phyloP scores from a whole-genome alignment of 2,329 filamentous ascomycete species.

The Claviceps sp. region DNA sequence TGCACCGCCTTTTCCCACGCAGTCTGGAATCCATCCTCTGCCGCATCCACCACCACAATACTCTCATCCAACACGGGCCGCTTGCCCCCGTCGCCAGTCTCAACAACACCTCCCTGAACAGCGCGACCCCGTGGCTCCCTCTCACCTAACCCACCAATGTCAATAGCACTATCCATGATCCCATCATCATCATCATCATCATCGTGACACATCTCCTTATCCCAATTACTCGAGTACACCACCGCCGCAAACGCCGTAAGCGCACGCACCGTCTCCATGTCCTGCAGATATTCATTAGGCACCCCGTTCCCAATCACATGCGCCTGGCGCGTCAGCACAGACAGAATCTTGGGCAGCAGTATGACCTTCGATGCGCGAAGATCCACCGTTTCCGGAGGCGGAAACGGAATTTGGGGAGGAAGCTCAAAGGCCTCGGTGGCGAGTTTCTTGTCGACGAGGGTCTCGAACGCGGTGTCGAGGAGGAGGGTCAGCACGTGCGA shows the following conservation, averaged over 20 bases:
- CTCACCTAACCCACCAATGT: slow-evolving; percentile 15
- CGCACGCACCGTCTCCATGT: slow-evolving; percentile 64
- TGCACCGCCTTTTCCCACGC: slow-evolving; percentile 53
- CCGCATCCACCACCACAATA: slow-evolving; percentile 37
- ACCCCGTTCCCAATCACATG: slow-evolving; percentile 74
- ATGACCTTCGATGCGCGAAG: slow-evolving; percentile 45
- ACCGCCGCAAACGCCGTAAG: slow-evolving; percentile 76
- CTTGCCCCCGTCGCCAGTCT: slow-evolving; percentile 15
- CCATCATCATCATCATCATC: slow-evolving; percentile 7
- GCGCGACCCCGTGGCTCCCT: slow-evolving; percentile 7
- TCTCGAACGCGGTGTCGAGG: slow-evolving; percentile 76
- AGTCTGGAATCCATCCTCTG: slow-evolving; percentile 44
- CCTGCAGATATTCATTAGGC: slow-evolving; percentile 56
- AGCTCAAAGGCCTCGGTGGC: slow-evolving; percentile 64
- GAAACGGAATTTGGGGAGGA: slow-evolving; percentile 18
- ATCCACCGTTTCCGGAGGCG: slow-evolving; percentile 37
- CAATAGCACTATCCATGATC: slow-evolving; percentile 24
- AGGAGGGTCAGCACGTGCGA: slow-evolving; percentile 73
- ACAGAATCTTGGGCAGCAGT: slow-evolving; percentile 75
- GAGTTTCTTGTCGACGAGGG: slow-evolving; percentile 71
- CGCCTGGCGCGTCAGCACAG: slow-evolving; percentile 80
- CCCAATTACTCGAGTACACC: slow-evolving; percentile 77
- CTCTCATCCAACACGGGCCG: slow-evolving; percentile 24
- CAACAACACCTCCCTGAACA: slow-evolving; percentile 3
- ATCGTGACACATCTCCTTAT: slow-evolving; percentile 46